Evolutionary conservation across 1,139 yeast genomes (phyloP).

Genomic region (Yamadazyma sp.): DNA sequence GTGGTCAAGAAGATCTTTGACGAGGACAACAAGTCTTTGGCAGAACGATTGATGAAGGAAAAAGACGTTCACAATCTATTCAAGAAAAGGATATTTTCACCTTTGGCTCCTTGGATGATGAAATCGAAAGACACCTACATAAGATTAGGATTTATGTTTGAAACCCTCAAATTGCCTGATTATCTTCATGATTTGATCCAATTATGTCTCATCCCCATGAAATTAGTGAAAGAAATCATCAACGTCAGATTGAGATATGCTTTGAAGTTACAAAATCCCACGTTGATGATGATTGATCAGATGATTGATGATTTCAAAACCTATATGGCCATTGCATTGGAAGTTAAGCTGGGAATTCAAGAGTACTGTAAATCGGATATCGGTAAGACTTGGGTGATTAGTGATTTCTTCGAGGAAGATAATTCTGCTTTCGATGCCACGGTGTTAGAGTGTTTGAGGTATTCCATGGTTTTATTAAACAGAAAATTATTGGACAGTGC

Average conservation of each 20-base stretch:
- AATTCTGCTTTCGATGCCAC: conserved; percentile 62
- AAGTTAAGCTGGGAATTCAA: conserved; percentile 66
- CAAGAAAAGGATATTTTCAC: conserved; percentile 55
- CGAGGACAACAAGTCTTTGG: conserved; percentile 66
- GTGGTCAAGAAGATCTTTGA: conserved; percentile 45
- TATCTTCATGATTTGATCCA: conserved; percentile 67
- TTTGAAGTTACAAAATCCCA: conserved; percentile 75
- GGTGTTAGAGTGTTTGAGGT: conserved; percentile 72
- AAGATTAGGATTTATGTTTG: conserved; percentile 61
- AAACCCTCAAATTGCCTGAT: conserved; percentile 72
- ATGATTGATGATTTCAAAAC: conserved; percentile 84
- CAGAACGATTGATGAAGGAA: conserved; percentile 83
- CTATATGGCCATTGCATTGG: conserved; percentile 74
- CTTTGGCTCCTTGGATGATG: conserved; percentile 70
- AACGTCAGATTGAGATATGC: conserved; percentile 78
- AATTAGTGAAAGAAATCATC: conserved; percentile 78
- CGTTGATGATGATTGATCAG: conserved; percentile 95
- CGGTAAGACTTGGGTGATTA: conserved; percentile 69
- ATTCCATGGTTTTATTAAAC: conserved; percentile 69
- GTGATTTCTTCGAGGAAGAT: conserved; percentile 62
- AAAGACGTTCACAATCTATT: conserved; percentile 76
- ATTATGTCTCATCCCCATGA: conserved; percentile 74
- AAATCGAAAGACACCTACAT: conserved; percentile 76
- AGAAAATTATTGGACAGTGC: conserved; percentile 79
- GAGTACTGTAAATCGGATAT: conserved; percentile 66